These are phyloP conservation scores for Limtongia smithiae DNA, from an alignment of 805 yeast species.

Conservation along the genomic window DNA sequence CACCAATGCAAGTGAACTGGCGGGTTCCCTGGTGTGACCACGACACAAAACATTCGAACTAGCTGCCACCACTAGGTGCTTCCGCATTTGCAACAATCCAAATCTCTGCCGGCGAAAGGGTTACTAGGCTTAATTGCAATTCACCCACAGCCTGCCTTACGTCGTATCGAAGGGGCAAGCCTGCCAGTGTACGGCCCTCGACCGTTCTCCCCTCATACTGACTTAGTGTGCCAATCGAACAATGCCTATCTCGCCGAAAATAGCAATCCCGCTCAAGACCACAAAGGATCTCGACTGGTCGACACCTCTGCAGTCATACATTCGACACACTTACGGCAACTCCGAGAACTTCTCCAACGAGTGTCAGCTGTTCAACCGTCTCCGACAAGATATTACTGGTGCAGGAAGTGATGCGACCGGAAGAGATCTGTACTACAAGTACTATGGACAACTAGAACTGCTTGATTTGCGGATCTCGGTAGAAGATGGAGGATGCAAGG, in stretches of 20 bases:
- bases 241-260: slow-evolving; percentile 33
- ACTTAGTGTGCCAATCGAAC: no score
- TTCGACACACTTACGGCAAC: slow-evolving; percentile 60
- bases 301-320: slow-evolving; percentile 54
- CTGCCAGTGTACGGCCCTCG: no score
- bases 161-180: no score
- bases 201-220: no score
- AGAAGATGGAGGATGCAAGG: slow-evolving; percentile 49
- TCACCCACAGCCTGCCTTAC: no score
- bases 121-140: no score
- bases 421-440: slow-evolving; percentile 56
- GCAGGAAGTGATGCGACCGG: slow-evolving; percentile 45
- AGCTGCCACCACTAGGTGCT: no score
- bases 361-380: slow-evolving; percentile 50
- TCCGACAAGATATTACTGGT: slow-evolving; percentile 59
- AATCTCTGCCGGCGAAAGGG: no score
- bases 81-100: no score
- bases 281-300: slow-evolving; percentile 66
- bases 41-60: no score
- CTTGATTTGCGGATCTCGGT: slow-evolving; percentile 74
- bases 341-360: slow-evolving; percentile 57
- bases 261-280: slow-evolving; percentile 40
- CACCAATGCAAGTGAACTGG: no score
- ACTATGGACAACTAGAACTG: slow-evolving; percentile 78
- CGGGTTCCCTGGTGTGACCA: no score